These are phyloP conservation scores for Mycena indigotica DNA, from an alignment of 768 basidiomycete genomes.

Conservation along the genomic window DNA sequence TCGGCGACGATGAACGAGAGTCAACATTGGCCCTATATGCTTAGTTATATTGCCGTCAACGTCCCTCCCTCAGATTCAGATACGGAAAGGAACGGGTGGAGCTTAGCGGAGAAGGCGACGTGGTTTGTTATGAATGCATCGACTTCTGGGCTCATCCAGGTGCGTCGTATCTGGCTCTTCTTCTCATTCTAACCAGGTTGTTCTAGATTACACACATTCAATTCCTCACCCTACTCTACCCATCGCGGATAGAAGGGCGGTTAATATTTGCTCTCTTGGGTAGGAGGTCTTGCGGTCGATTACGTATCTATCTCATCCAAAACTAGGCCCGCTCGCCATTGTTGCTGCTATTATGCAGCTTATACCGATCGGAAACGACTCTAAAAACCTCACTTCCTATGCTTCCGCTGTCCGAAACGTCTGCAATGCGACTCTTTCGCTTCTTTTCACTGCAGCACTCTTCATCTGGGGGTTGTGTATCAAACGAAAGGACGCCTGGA, in stretches of 20 bases:
- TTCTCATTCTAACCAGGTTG: background rate
- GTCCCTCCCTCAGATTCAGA: constrained; percentile 59
- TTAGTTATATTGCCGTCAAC: constrained; percentile 84
- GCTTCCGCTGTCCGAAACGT: constrained; percentile 85
- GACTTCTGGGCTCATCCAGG: constrained; percentile 84
- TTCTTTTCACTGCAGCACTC: constrained; percentile 88
- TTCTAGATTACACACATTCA: constrained; percentile 93
- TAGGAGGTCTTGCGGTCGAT: constrained; percentile 37
- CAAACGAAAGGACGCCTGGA: constrained; percentile 91
- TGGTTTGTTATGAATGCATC: constrained; percentile 91
- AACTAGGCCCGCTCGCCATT: constrained; percentile 78
- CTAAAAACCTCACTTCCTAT: constrained; percentile 45
- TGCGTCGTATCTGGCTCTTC: constrained; percentile 35
- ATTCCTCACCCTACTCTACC: constrained; percentile 93
- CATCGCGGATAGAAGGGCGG: constrained; percentile 83
- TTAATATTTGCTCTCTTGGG: constrained; percentile 86
- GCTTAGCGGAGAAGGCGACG: constrained; percentile 59
- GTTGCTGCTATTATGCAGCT: constrained; percentile 84
- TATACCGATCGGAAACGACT: constrained; percentile 58
- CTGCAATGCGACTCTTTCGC: constrained; percentile 94
- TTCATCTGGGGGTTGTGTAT: constrained; percentile 92
- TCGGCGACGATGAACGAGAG: constrained; percentile 61
- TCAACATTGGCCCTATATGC: constrained; percentile 91
- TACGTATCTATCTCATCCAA: background rate
- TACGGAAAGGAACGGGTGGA: constrained; percentile 53